Conservation (phyloP, 2,329 filamentous ascomycete genomes). For the Diaporthe citri region DNA sequence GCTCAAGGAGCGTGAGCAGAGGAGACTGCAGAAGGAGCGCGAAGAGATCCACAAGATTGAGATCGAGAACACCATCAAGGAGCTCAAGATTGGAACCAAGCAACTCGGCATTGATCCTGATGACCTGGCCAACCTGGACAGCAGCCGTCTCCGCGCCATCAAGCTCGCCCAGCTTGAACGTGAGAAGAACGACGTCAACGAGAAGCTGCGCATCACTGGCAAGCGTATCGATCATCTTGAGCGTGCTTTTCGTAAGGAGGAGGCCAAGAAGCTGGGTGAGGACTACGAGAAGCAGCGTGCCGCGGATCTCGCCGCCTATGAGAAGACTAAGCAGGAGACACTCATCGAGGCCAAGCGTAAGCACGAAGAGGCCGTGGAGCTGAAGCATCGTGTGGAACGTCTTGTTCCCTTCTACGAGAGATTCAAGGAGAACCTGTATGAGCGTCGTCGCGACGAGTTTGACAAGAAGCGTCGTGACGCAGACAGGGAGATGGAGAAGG, state of each 20-base stretch:
- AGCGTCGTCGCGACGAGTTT: conserved; percentile 93
- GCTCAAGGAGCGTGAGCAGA: conserved; percentile 89
- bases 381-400: conserved; percentile 91
- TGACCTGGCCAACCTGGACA: conserved; percentile 88
- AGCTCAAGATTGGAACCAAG: conserved; percentile 91
- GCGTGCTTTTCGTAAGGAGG: conserved; percentile 95
- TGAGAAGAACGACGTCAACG: conserved; percentile 96
- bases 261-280: conserved; percentile 87
- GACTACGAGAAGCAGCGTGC: conserved; percentile 90
- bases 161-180: conserved; percentile 97
- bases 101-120: conserved; percentile 80
- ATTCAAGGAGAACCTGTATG: conserved; percentile 85
- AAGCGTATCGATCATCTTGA: conserved; percentile 98
- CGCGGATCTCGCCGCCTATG: conserved; percentile 82
- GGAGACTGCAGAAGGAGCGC: conserved; percentile 86
- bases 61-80: conserved; percentile 90
- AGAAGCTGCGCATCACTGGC: conserved; percentile 89
- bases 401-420: conserved; percentile 87
- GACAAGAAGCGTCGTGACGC: conserved; percentile 93
- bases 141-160: conserved; percentile 89
- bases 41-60: conserved; percentile 93
- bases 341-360: conserved; percentile 85
- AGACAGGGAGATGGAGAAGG: conserved; percentile 91
- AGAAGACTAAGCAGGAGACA: conserved; percentile 81
- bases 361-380: conserved; percentile 90